A percentile compares a stretch with the other conserved stretches of the same genome.
Conservation (phyloP, 345 rosid species). For the Fremontodendron californicum region DNA sequence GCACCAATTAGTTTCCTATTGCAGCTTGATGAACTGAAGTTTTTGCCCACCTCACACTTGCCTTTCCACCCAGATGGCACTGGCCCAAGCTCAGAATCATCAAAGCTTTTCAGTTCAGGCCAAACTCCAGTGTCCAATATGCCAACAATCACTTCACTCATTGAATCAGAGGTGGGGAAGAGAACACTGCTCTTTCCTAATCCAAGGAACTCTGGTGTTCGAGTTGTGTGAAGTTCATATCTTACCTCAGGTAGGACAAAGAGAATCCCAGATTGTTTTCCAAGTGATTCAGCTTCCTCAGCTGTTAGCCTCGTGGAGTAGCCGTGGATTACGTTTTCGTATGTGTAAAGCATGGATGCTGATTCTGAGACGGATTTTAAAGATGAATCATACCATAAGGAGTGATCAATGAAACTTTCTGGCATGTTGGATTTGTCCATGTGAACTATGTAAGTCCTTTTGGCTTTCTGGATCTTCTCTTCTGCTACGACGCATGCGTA, state of each 20-base stretch:
- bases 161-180: conserved; percentile 38
- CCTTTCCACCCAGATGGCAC: conserved; percentile 62
- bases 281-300: conserved; percentile 38
- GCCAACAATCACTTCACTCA: conserved; percentile 53
- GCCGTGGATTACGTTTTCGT: conserved; percentile 61
- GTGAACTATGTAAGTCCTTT: conserved; percentile 50
- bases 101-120: conserved; percentile 60
- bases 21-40: conserved; percentile 45
- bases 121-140: conserved; percentile 68
- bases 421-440: conserved; percentile 59
- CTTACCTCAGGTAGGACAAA: conserved; percentile 46
- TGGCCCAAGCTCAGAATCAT: conserved; percentile 50
- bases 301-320: conserved; percentile 51
- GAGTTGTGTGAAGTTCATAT: conserved; percentile 62
- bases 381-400: conserved; percentile 48
- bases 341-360: conserved; percentile 50
- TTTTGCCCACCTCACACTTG: conserved; percentile 38
- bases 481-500: conserved; percentile 21
- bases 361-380: conserved; percentile 44
- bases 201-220: conserved; percentile 67
- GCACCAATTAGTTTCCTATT: conserved; percentile 62
- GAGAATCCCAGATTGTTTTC: conserved; percentile 42
- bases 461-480: conserved; percentile 21
- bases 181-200: conserved; percentile 29
- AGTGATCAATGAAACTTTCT: conserved; percentile 38